Evolutionary conservation across 1,284 basidiomycete species (phyloP).

Genomic region (Leccinum colubrinum): DNA sequence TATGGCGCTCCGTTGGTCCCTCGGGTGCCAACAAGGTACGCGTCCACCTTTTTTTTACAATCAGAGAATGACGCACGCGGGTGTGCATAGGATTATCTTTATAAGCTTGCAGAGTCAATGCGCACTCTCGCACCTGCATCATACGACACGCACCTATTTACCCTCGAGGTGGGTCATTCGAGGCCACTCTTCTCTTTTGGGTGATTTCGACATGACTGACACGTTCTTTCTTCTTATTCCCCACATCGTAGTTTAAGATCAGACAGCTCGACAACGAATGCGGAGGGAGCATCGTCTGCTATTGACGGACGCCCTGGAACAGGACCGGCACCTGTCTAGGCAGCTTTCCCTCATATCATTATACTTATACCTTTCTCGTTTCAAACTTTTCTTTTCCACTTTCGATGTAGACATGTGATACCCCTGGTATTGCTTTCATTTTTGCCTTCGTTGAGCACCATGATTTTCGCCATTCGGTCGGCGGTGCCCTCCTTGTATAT

Average conservation of each 20-base stretch:
- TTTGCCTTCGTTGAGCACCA: not conserved
- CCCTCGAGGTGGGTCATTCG: constrained; percentile 55
- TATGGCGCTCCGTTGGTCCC: constrained; percentile 73
- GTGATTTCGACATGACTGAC: not conserved
- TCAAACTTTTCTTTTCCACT: not conserved
- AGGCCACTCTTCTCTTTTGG: not conserved
- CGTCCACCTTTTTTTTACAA: not conserved
- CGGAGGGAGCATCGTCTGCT: constrained; percentile 12
- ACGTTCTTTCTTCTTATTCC: not conserved
- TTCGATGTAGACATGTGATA: too few species aligned
- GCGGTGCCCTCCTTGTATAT: not conserved
- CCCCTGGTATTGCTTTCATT: not conserved
- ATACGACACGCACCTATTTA: constrained; percentile 72
- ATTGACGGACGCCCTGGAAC: not conserved
- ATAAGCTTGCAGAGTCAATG: constrained; percentile 66
- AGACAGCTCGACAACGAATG: constrained; percentile 17
- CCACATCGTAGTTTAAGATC: constrained; percentile 10
- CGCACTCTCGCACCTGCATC: constrained; percentile 68
- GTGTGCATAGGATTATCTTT: constrained; percentile 68
- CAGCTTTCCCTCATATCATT: not conserved
- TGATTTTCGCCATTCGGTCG: not conserved
- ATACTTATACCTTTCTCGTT: not conserved
- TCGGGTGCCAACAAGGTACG: constrained; percentile 78
- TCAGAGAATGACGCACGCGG: too few species aligned
- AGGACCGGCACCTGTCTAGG: not conserved